Conservation (phyloP, 768 basidiomycete genomes). For the Strobilomyces dryophilus region DNA sequence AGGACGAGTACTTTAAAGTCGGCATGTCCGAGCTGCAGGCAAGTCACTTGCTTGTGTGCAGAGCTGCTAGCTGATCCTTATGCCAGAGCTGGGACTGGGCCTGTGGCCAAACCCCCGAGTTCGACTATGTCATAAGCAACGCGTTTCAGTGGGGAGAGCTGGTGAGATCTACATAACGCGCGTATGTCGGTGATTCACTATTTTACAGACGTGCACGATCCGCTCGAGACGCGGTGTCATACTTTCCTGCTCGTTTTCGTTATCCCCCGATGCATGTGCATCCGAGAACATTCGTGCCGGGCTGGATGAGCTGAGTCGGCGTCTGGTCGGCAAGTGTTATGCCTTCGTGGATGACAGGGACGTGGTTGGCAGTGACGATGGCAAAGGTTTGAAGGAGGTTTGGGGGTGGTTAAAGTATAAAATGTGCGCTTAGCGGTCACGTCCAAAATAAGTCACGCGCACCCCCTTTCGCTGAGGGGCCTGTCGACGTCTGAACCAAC, state of each 20-base stretch:
- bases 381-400: conserved; percentile 17
- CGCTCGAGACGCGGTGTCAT: conserved; percentile 61
- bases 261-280: not conserved
- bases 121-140: conserved; percentile 54
- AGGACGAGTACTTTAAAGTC: conserved; percentile 55
- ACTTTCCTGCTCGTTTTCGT: conserved; percentile 13
- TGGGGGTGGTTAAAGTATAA: conserved; percentile 23
- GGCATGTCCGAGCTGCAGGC: conserved; percentile 76
- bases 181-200: not conserved
- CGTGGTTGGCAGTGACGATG: not conserved
- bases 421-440: conserved; percentile 20
- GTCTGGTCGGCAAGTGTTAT: conserved; percentile 36
- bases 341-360: conserved; percentile 33
- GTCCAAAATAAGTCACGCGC: no score
- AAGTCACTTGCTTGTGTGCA: conserved; percentile 15
- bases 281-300: not conserved
- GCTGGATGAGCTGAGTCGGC: conserved; percentile 18
- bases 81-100: conserved; percentile 87
- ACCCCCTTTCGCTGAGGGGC: no score
- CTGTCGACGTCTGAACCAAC: no score
- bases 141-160: conserved; percentile 51
- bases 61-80: not conserved
- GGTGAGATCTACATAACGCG: conserved; percentile 32
- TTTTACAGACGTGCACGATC: conserved; percentile 41
- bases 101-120: conserved; percentile 92